These are phyloP conservation scores for Verticillium nonalfalfae DNA, from an alignment of 2,329 filamentous ascomycete genomes.

Conservation along the genomic window DNA sequence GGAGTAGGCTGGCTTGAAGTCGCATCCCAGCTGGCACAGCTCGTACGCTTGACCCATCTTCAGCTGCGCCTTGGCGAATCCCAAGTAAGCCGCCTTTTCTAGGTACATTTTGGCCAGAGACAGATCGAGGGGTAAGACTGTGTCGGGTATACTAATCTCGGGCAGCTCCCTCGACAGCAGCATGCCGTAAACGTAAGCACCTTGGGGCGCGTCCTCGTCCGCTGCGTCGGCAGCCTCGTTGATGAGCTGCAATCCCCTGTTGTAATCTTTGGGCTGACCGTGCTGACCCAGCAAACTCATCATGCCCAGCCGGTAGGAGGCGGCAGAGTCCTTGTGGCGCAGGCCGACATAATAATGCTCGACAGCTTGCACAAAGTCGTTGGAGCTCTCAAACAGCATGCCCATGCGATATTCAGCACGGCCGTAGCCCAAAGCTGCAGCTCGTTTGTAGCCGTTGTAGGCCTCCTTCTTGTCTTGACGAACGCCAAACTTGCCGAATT, in stretches of 20 bases:
- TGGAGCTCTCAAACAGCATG: slow-evolving; percentile 95
- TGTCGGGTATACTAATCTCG: slow-evolving; percentile 75
- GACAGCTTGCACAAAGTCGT: slow-evolving; percentile 85
- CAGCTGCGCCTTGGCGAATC: slow-evolving; percentile 91
- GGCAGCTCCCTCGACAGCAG: slow-evolving; percentile 83
- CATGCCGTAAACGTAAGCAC: slow-evolving; percentile 94
- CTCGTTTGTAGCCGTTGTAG: slow-evolving; percentile 76
- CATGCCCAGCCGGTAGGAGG: slow-evolving; percentile 85
- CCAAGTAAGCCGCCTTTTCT: slow-evolving; percentile 91
- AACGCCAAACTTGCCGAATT: slow-evolving; percentile 93
- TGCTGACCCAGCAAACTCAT: slow-evolving; percentile 95
- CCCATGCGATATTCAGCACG: slow-evolving; percentile 94
- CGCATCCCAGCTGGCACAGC: slow-evolving; percentile 85
- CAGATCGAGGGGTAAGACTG: slow-evolving; percentile 64
- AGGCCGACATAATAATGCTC: slow-evolving; percentile 84
- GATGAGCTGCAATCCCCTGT: slow-evolving; percentile 74
- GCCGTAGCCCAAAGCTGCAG: slow-evolving; percentile 80
- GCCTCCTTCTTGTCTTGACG: slow-evolving; percentile 92
- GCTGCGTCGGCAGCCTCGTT: slow-evolving; percentile 75
- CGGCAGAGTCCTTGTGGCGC: slow-evolving; percentile 77
- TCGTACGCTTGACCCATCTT: slow-evolving; percentile 98
- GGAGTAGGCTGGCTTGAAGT: slow-evolving; percentile 88
- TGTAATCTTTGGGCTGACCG: slow-evolving; percentile 77
- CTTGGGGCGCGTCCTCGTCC: slow-evolving; percentile 94
- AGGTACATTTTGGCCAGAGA: slow-evolving; percentile 77